Evolutionary conservation across 163 green algal genomes (phyloP).

Genomic region (Scenedesmus sp.): DNA sequence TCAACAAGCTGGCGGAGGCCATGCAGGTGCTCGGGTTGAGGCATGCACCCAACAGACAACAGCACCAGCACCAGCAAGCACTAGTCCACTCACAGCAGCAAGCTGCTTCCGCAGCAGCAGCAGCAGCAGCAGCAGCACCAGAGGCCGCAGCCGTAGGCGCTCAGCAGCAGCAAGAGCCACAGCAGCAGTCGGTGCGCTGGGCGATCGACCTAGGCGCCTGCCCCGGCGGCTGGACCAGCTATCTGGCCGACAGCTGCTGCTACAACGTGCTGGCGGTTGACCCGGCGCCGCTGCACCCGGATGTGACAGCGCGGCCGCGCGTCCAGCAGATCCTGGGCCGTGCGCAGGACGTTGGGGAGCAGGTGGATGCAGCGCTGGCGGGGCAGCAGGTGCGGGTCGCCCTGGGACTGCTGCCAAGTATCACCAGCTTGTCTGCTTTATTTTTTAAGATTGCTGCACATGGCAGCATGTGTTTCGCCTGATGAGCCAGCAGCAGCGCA

Average conservation of each 20-base stretch:
- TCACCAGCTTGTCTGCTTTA: neutral
- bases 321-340: constrained; percentile 61
- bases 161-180: constrained; percentile 25
- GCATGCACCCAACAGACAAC: neutral
- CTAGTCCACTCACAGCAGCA: neutral
- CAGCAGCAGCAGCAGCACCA: constrained; percentile 22
- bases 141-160: no score
- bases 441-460: neutral
- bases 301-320: constrained; percentile 49
- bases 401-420: neutral
- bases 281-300: constrained; percentile 62
- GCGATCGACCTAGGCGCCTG: constrained; percentile 56
- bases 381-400: constrained; percentile 5
- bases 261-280: constrained; percentile 68
- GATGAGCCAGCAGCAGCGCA: neutral
- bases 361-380: constrained; percentile 5
- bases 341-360: constrained; percentile 34
- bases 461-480: neutral
- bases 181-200: constrained; percentile 11
- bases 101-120: neutral
- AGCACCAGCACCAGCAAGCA: neutral
- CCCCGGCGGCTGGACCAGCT: constrained; percentile 70
- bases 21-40: constrained; percentile 45
- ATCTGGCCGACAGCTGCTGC: constrained; percentile 27
- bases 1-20: constrained; percentile 57